These are phyloP conservation scores for Nevesoporus exiguus DNA, from an alignment of 768 basidiomycete genomes.

Conservation along the genomic window DNA sequence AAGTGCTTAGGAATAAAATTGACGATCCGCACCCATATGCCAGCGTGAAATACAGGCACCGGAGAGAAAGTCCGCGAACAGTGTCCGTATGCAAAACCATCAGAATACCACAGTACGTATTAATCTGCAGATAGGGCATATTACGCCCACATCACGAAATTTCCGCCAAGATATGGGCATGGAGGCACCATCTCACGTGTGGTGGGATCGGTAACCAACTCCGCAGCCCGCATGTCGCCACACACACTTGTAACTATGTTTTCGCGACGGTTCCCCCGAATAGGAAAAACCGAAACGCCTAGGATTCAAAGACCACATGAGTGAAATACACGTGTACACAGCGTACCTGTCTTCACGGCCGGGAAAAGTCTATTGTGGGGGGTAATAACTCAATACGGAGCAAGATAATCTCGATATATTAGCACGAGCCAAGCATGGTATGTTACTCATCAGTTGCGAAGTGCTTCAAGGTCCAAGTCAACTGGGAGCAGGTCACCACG, in stretches of 20 bases:
- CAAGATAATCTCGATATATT: neutral
- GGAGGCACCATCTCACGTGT: neutral
- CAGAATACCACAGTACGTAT: neutral
- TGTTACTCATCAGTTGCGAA: neutral
- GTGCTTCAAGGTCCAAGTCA: neutral
- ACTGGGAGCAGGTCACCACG: too few relatives aligned
- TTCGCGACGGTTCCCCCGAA: neutral
- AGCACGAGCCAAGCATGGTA: neutral
- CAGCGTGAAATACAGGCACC: neutral
- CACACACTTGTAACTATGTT: neutral
- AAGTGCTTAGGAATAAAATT: neutral
- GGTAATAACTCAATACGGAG: neutral
- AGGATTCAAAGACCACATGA: too few relatives aligned
- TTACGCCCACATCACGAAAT: neutral
- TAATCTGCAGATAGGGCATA: neutral
- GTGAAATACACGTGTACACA: too few relatives aligned
- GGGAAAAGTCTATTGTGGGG: too few relatives aligned
- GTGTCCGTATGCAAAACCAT: neutral
- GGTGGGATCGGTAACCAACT: neutral
- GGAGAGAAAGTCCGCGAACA: slow-evolving; percentile 11
- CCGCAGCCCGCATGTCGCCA: neutral
- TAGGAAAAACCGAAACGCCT: too few relatives aligned
- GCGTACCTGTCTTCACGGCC: too few relatives aligned
- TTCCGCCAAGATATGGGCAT: neutral
- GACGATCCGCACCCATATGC: slow-evolving; percentile 16